These are phyloP conservation scores for Ophiosphaerella narmari DNA, from an alignment of 2,329 filamentous ascomycete genomes.

Conservation along the genomic window DNA sequence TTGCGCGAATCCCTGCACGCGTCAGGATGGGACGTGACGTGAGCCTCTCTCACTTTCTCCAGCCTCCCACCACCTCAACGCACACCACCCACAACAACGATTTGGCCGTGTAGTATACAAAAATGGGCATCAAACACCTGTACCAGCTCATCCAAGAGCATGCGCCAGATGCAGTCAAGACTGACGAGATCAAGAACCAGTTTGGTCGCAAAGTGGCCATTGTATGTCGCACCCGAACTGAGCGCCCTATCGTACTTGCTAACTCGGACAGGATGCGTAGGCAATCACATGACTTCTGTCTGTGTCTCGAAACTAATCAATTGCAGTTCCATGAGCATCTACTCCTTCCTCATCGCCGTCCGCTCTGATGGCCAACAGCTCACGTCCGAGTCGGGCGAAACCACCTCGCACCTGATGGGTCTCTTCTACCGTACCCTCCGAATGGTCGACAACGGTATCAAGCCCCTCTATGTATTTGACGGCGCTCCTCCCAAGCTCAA, in stretches of 20 bases:
- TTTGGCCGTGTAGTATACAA: not conserved
- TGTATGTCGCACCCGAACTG: slow-evolving; percentile 58
- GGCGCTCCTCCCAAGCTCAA: slow-evolving; percentile 97
- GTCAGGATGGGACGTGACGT: slow-evolving; percentile 31
- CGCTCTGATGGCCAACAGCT: slow-evolving; percentile 96
- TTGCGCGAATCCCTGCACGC: slow-evolving; percentile 35
- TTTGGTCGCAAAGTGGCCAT: slow-evolving; percentile 98
- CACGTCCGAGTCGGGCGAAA: slow-evolving; percentile 92
- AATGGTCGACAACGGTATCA: slow-evolving; percentile 98
- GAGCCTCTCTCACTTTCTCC: slow-evolving; percentile 17
- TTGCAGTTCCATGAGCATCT: slow-evolving; percentile 91
- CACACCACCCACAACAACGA: not conserved
- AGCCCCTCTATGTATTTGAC: slow-evolving; percentile 97
- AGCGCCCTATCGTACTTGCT: slow-evolving; percentile 10
- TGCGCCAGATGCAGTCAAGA: slow-evolving; percentile 92
- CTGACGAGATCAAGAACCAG: slow-evolving; percentile 97
- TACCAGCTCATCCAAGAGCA: slow-evolving; percentile 68
- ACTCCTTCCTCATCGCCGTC: slow-evolving; percentile 97
- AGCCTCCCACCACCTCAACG: slow-evolving; percentile 17
- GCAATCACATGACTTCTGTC: slow-evolving; percentile 4
- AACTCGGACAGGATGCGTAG: slow-evolving; percentile 53
- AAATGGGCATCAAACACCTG: slow-evolving; percentile 51
- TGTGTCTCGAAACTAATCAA: slow-evolving; percentile 12
- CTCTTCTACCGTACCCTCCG: slow-evolving; percentile 99
- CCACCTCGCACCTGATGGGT: slow-evolving; percentile 97